Percentiles rank a stretch among this genome's conserved stretches.
Evolutionary conservation across 2,329 filamentous ascomycete species (phyloP).

Genomic region (Verruconis gallopava): DNA sequence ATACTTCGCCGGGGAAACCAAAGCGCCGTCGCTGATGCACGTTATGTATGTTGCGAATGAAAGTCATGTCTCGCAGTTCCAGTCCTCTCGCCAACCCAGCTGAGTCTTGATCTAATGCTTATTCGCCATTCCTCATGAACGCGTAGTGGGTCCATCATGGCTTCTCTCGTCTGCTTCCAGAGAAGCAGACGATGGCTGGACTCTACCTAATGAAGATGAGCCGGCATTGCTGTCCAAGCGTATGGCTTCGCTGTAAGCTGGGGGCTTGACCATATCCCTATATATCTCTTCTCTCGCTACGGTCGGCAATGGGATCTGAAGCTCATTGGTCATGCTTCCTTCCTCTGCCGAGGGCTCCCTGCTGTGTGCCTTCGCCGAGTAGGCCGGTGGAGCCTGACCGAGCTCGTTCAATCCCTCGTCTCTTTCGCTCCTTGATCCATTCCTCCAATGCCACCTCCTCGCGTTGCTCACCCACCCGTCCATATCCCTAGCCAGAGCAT

Average conservation of each 20-base stretch:
- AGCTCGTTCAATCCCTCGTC: conserved; percentile 50
- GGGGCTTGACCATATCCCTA: conserved; percentile 1
- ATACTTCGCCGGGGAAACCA: no score
- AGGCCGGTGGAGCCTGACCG: conserved; percentile 53
- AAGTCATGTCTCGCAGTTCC: background rate
- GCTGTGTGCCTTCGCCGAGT: conserved; percentile 23
- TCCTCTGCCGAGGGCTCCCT: background rate
- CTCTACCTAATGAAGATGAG: no score
- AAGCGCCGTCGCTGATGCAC: conserved; percentile 8
- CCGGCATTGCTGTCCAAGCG: background rate
- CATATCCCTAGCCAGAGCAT: conserved; percentile 24
- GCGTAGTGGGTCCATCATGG: background rate
- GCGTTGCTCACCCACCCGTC: conserved; percentile 20
- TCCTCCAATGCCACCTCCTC: conserved; percentile 12
- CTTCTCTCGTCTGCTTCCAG: background rate
- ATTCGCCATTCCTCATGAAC: background rate
- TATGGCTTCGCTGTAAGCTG: conserved; percentile 3
- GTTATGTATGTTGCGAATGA: background rate
- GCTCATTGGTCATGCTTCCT: no score
- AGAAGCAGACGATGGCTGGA: background rate
- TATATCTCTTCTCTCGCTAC: conserved; percentile 3
- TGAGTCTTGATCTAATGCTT: background rate
- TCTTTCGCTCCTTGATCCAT: conserved; percentile 16
- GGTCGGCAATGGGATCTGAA: conserved; percentile 3
- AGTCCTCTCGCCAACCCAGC: background rate